These are phyloP conservation scores for Arthrobotrys megalospora DNA, from an alignment of 2,329 filamentous ascomycete species.

Conservation along the genomic window DNA sequence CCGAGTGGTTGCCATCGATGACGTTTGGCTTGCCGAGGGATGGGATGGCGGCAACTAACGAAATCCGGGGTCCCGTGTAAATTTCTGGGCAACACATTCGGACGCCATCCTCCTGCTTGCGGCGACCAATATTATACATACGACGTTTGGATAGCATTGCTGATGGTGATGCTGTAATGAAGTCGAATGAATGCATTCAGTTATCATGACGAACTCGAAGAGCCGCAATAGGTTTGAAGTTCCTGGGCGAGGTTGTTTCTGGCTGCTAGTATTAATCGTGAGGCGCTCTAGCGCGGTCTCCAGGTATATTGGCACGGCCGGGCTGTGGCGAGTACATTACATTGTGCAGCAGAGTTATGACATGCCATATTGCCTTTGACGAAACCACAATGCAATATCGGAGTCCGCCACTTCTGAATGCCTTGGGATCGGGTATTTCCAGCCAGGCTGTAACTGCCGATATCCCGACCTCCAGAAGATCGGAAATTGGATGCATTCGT, in stretches of 20 bases:
- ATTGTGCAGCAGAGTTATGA: background rate
- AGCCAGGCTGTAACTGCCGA: conserved; percentile 9
- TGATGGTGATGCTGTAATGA: background rate
- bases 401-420: conserved; percentile 5
- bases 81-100: conserved; percentile 49
- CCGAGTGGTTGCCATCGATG: conserved; percentile 44
- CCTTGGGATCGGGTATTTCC: conserved; percentile 5
- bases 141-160: background rate
- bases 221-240: background rate
- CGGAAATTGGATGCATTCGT: conserved; percentile 22
- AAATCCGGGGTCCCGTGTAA: conserved; percentile 47
- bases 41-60: conserved; percentile 44
- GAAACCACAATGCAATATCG: background rate
- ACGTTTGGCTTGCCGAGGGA: conserved; percentile 60
- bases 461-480: conserved; percentile 9
- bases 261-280: no score
- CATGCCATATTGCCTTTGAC: background rate
- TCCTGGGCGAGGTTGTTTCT: no score
- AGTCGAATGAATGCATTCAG: background rate
- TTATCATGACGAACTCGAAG: background rate
- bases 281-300: no score
- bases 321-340: background rate
- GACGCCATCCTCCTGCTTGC: conserved; percentile 12
- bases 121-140: no score
- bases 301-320: no score